Conservation (phyloP, 768 basidiomycete genomes). For the Podaxis sp. region DNA sequence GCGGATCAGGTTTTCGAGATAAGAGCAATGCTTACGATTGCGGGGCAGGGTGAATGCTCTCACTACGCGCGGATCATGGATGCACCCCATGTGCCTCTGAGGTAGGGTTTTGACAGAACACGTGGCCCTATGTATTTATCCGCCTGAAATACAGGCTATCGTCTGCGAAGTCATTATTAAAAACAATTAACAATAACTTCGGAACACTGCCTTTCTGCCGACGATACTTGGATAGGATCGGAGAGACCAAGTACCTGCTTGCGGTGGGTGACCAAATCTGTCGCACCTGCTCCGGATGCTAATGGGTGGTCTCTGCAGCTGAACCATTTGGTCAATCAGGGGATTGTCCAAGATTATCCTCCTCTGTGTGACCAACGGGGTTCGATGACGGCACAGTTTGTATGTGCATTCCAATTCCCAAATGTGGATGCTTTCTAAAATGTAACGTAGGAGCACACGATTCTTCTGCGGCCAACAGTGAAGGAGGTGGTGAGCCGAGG, state of each 20-base stretch:
- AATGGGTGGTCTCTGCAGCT: slow-evolving; percentile 47
- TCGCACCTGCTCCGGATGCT: neutral
- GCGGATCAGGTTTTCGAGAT: slow-evolving; percentile 17
- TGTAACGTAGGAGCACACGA: slow-evolving; percentile 72
- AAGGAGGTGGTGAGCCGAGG: slow-evolving; percentile 86
- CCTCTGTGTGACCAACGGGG: slow-evolving; percentile 84
- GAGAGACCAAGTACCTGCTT: slow-evolving; percentile 91
- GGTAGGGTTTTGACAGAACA: slow-evolving; percentile 42
- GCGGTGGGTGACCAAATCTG: slow-evolving; percentile 54
- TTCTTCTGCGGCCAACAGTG: slow-evolving; percentile 78
- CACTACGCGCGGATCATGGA: slow-evolving; percentile 83
- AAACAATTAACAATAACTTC: slow-evolving; percentile 88
- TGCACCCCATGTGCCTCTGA: slow-evolving; percentile 70
- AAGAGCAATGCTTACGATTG: slow-evolving; percentile 3
- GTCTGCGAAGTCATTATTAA: slow-evolving; percentile 82
- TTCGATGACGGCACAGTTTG: slow-evolving; percentile 94
- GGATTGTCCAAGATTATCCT: slow-evolving; percentile 89
- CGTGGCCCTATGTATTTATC: neutral
- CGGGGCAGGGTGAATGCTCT: slow-evolving; percentile 81
- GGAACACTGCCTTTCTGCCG: slow-evolving; percentile 95
- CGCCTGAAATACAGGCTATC: slow-evolving; percentile 52
- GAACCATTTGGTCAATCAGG: slow-evolving; percentile 85
- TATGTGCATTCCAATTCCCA: slow-evolving; percentile 33
- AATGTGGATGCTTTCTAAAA: neutral
- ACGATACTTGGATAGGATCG: slow-evolving; percentile 88